A percentile compares a stretch with the other conserved stretches of the same genome.
These are phyloP conservation scores for Pezicula radicicola DNA, from an alignment of 2,329 filamentous ascomycete species.

Conservation along the genomic window DNA sequence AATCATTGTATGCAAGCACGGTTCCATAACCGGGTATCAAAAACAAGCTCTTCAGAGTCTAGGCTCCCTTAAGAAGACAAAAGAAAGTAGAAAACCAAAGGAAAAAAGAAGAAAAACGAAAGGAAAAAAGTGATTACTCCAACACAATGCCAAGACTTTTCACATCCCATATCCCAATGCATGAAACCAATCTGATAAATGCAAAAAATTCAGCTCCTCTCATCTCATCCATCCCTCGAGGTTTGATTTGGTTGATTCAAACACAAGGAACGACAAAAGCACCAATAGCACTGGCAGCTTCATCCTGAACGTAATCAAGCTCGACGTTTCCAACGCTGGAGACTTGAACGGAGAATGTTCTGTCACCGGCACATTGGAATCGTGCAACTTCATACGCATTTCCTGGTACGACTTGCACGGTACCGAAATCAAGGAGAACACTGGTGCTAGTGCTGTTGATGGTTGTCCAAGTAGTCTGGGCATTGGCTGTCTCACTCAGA, in stretches of 20 bases:
- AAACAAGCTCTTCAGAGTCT: no score
- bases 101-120: no score
- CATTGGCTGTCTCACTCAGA: slow-evolving; percentile 13
- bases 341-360: slow-evolving; percentile 11
- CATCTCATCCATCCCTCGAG: no score
- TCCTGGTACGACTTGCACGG: slow-evolving; percentile 24
- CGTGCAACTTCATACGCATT: slow-evolving; percentile 24
- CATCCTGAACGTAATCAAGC: slow-evolving; percentile 25
- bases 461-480: slow-evolving; percentile 12
- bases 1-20: no score
- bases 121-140: no score
- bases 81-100: no score
- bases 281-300: slow-evolving; percentile 17
- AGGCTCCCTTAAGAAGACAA: no score
- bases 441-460: slow-evolving; percentile 15
- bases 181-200: no score
- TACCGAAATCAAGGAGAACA: slow-evolving; percentile 20
- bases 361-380: slow-evolving; percentile 19
- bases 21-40: no score
- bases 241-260: neutral
- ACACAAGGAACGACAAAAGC: slow-evolving; percentile 26
- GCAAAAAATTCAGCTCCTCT: no score
- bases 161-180: no score
- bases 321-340: slow-evolving; percentile 19
- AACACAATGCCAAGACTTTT: no score